phyloP scores from a whole-genome alignment of 1,284 basidiomycete species.

The Trametes sp. region DNA sequence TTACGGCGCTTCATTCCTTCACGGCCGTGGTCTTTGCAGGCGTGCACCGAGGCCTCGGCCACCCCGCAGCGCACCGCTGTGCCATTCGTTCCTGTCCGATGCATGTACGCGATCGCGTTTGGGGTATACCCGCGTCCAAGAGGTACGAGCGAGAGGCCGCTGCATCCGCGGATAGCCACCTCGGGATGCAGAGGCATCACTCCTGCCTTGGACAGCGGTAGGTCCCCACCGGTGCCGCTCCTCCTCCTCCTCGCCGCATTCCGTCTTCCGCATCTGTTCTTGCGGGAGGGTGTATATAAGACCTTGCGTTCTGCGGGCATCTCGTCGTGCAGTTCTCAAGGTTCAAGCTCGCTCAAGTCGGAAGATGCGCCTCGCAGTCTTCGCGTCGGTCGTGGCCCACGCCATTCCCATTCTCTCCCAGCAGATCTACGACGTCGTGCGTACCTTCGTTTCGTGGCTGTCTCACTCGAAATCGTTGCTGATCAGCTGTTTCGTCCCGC shows the following conservation, averaged over 20 bases:
- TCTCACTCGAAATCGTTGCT: no score
- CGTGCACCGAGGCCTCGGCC: not conserved
- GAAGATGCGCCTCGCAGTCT: conserved; percentile 22
- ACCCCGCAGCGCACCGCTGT: not conserved
- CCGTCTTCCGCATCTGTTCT: conserved; percentile 7
- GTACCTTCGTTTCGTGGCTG: not conserved
- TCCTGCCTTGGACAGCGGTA: not conserved
- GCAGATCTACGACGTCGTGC: conserved; percentile 32
- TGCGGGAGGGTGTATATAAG: conserved; percentile 9
- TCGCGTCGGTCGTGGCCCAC: conserved; percentile 22
- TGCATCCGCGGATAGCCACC: conserved; percentile 8
- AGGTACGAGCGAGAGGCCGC: not conserved
- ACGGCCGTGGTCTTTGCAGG: not conserved
- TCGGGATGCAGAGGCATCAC: conserved; percentile 16
- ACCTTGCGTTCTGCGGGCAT: not conserved
- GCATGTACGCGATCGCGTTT: conserved; percentile 1
- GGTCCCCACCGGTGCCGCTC: not conserved
- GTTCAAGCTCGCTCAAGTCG: not conserved
- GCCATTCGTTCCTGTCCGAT: not conserved
- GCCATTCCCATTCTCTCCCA: conserved; percentile 23
- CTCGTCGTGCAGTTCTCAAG: not conserved
- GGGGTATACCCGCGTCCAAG: not conserved
- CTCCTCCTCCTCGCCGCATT: not conserved
- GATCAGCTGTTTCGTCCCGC: no score
- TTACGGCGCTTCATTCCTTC: conserved; percentile 8